phyloP scores from a whole-genome alignment of 495 filamentous ascomycete genomes.

The Talaromyces wortmannii region DNA sequence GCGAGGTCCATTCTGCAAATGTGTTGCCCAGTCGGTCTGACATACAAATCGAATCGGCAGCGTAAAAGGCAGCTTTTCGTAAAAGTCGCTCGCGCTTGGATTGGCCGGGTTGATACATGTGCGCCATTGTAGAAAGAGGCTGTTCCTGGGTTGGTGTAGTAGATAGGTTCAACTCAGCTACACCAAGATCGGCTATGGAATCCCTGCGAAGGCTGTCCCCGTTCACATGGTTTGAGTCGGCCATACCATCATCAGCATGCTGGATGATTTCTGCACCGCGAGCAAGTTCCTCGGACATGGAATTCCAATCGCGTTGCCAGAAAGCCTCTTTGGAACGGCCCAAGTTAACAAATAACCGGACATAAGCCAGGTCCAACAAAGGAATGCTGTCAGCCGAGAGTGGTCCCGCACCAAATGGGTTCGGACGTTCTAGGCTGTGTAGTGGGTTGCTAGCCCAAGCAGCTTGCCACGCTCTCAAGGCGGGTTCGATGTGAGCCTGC shows the following conservation, averaged over 20 bases:
- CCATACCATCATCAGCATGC: constrained; percentile 49
- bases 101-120: constrained; percentile 28
- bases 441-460: constrained; percentile 86
- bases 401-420: constrained; percentile 81
- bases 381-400: constrained; percentile 92
- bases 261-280: constrained; percentile 70
- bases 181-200: constrained; percentile 33
- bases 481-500: constrained; percentile 94
- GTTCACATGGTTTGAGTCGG: constrained; percentile 3
- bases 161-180: constrained; percentile 36
- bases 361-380: constrained; percentile 88
- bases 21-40: constrained; percentile 83
- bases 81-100: constrained; percentile 79
- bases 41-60: constrained; percentile 86
- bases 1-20: constrained; percentile 76
- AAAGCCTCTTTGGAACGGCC: constrained; percentile 88
- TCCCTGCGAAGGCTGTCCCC: constrained; percentile 15
- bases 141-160: constrained; percentile 32
- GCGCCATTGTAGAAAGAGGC: constrained; percentile 24
- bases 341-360: constrained; percentile 88
- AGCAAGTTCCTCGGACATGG: constrained; percentile 85
- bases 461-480: constrained; percentile 88
- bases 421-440: constrained; percentile 83
- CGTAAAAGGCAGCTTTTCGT: constrained; percentile 90
- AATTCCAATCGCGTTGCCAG: constrained; percentile 90